Evolutionary conservation across 495 filamentous ascomycete species (phyloP).

Genomic region (Neurospora sp.): DNA sequence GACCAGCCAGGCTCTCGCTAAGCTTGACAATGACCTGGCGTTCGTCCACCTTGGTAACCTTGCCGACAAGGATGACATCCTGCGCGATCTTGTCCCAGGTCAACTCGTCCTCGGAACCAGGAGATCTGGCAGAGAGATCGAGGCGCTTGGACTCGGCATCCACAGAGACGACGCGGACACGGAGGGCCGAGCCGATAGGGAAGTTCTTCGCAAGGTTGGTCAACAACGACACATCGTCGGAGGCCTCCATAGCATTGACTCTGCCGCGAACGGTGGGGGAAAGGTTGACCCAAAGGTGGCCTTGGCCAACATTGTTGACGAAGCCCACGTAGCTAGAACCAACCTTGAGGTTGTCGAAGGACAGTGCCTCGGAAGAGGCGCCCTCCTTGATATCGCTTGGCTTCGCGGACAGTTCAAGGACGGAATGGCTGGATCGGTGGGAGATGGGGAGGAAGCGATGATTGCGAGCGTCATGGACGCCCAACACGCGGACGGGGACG

Average conservation of each 20-base stretch:
- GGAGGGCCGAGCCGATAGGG: slow-evolving; percentile 77
- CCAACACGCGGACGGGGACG: slow-evolving; percentile 67
- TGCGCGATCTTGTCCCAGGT: slow-evolving; percentile 57
- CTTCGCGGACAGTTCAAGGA: slow-evolving; percentile 86
- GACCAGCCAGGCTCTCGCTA: slow-evolving; percentile 61
- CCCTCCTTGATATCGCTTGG: slow-evolving; percentile 48
- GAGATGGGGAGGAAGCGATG: slow-evolving; percentile 87
- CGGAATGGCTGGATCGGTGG: slow-evolving; percentile 67
- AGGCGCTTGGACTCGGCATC: slow-evolving; percentile 63
- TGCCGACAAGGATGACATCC: slow-evolving; percentile 71
- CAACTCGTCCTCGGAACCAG: slow-evolving; percentile 41
- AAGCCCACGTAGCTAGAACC: slow-evolving; percentile 68
- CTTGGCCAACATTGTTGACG: slow-evolving; percentile 74
- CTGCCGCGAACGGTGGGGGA: slow-evolving; percentile 85
- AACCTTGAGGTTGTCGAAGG: slow-evolving; percentile 60
- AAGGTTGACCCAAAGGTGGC: slow-evolving; percentile 78
- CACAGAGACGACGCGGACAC: slow-evolving; percentile 65
- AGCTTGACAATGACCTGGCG: slow-evolving; percentile 75
- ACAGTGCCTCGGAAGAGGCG: slow-evolving; percentile 40
- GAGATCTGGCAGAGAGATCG: slow-evolving; percentile 66
- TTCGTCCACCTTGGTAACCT: slow-evolving; percentile 80
- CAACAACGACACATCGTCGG: slow-evolving; percentile 71
- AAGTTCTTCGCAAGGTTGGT: slow-evolving; percentile 71
- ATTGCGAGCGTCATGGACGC: slow-evolving; percentile 80
- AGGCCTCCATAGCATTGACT: slow-evolving; percentile 69